A percentile compares a stretch with the other conserved stretches of the same genome.
These are phyloP conservation scores for Saturnispora sanitii DNA, from an alignment of 805 yeast genomes.

Conservation along the genomic window DNA sequence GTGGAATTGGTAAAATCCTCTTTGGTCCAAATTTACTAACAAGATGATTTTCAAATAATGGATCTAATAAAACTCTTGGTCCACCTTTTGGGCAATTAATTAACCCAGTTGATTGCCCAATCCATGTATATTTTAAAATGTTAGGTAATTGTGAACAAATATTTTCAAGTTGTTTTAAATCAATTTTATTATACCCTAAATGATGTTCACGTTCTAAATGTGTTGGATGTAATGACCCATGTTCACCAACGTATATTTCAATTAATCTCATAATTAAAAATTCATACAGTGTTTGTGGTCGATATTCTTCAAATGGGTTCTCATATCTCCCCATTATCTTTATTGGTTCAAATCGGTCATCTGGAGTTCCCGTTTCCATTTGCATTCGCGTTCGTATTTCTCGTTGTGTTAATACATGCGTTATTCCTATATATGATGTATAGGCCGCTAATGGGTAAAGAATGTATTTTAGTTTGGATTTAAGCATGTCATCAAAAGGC, in stretches of 20 bases:
- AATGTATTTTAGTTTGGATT: slow-evolving; percentile 20
- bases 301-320: slow-evolving; percentile 83
- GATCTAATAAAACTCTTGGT: slow-evolving; percentile 69
- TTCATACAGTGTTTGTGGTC: slow-evolving; percentile 84
- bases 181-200: slow-evolving; percentile 55
- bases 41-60: slow-evolving; percentile 60
- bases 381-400: not conserved
- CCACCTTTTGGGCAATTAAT: slow-evolving; percentile 45
- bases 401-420: slow-evolving; percentile 41
- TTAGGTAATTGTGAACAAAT: slow-evolving; percentile 21
- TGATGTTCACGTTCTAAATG: slow-evolving; percentile 38
- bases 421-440: slow-evolving; percentile 55
- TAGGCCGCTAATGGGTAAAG: slow-evolving; percentile 40
- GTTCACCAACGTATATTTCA: slow-evolving; percentile 40
- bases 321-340: slow-evolving; percentile 71
- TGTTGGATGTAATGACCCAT: slow-evolving; percentile 49
- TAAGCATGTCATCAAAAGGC: slow-evolving; percentile 3
- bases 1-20: slow-evolving; percentile 72
- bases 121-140: slow-evolving; percentile 71
- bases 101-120: slow-evolving; percentile 84
- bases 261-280: slow-evolving; percentile 63
- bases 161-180: slow-evolving; percentile 31
- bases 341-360: slow-evolving; percentile 34
- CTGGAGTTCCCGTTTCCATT: not conserved
- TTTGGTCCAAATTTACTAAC: slow-evolving; percentile 69